phyloP scores from a whole-genome alignment of 176 grass and related monocot species.

The Ampelocalamus luodianensis region DNA sequence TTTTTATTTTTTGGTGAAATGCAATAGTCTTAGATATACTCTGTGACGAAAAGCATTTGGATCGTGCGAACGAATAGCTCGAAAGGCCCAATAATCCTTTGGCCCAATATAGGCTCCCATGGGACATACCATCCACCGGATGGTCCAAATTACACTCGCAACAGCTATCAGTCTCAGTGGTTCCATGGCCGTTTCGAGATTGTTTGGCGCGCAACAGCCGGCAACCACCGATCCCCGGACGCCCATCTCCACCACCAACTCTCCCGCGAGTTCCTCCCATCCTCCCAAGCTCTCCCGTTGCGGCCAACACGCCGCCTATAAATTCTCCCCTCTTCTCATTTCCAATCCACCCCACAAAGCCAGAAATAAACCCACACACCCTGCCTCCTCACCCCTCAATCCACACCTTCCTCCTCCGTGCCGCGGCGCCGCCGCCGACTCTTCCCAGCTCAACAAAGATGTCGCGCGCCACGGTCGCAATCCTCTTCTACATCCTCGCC shows the following conservation, averaged over 20 bases:
- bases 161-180: not conserved
- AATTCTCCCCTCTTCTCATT: not conserved
- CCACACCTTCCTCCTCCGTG: no score
- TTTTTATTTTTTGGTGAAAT: no score
- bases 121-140: not conserved
- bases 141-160: no score
- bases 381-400: not conserved
- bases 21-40: not conserved
- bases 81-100: not conserved
- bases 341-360: constrained; percentile 58
- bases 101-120: not conserved
- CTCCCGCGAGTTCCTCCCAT: constrained; percentile 4
- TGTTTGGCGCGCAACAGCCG: constrained; percentile 41
- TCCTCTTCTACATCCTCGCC: constrained; percentile 55
- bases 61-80: not conserved
- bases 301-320: constrained; percentile 17
- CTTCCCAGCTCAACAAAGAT: constrained; percentile 37
- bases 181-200: constrained; percentile 14
- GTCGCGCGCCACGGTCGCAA: constrained; percentile 34
- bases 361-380: constrained; percentile 27
- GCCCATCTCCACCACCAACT: constrained; percentile 1
- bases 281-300: not conserved
- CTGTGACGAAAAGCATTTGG: not conserved
- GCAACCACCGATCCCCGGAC: not conserved
- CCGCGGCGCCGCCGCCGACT: not conserved